Percentiles rank a stretch among this genome's conserved stretches.
Conservation (phyloP, 768 basidiomycete genomes). For the Collybia sp. region DNA sequence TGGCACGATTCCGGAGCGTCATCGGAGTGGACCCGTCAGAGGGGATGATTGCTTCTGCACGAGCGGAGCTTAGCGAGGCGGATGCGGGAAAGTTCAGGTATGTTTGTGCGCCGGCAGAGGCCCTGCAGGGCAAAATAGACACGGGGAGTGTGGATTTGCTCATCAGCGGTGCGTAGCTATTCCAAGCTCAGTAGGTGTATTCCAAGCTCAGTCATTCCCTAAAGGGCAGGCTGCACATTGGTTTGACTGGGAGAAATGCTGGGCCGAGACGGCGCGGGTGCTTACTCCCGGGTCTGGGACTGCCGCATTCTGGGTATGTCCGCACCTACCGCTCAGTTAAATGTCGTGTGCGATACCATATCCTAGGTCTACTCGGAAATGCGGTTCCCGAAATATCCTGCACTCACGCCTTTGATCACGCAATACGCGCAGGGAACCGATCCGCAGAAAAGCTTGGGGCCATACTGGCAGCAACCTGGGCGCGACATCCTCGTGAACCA, state of each 20-base stretch:
- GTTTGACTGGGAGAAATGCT: slow-evolving; percentile 72
- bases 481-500: slow-evolving; percentile 69
- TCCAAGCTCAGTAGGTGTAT: not conserved
- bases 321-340: not conserved
- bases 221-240: slow-evolving; percentile 78
- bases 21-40: slow-evolving; percentile 73
- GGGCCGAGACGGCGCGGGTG: slow-evolving; percentile 62
- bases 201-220: not conserved
- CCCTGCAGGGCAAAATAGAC: slow-evolving; percentile 41
- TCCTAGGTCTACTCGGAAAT: slow-evolving; percentile 65
- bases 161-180: slow-evolving; percentile 46
- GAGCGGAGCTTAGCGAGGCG: slow-evolving; percentile 9
- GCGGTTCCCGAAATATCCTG: slow-evolving; percentile 56
- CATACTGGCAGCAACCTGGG: slow-evolving; percentile 80
- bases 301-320: slow-evolving; percentile 68
- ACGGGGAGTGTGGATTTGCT: slow-evolving; percentile 60
- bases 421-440: slow-evolving; percentile 60
- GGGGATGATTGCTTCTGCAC: slow-evolving; percentile 62
- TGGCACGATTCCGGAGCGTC: slow-evolving; percentile 52
- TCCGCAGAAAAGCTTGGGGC: slow-evolving; percentile 50
- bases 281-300: slow-evolving; percentile 57
- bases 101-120: slow-evolving; percentile 44
- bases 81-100: slow-evolving; percentile 18
- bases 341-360: not conserved
- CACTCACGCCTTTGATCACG: slow-evolving; percentile 52